Conservation (phyloP, 768 basidiomycete genomes). For the Boletellus sp. region DNA sequence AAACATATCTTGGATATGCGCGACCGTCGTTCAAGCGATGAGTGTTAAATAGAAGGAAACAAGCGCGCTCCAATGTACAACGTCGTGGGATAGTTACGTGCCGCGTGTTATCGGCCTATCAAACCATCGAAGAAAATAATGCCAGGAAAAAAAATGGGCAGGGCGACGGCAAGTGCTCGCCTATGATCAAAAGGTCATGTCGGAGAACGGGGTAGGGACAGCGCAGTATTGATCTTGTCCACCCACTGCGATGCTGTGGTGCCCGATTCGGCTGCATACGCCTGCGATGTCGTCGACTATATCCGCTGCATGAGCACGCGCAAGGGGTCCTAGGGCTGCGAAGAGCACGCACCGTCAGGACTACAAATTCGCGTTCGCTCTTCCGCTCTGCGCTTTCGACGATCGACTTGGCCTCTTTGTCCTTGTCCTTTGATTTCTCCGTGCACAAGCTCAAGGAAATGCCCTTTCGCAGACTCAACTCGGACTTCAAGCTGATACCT, state of each 20-base stretch:
- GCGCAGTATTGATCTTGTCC: constrained; percentile 37
- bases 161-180: no score
- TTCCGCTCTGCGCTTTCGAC: constrained; percentile 49
- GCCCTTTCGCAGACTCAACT: constrained; percentile 40
- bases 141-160: no score
- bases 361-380: constrained; percentile 55
- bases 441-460: constrained; percentile 2
- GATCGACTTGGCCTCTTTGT: constrained; percentile 43
- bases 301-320: neutral
- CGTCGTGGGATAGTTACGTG: no score
- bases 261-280: constrained; percentile 40
- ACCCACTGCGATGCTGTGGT: constrained; percentile 36
- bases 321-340: neutral
- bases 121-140: no score
- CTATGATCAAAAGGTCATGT: neutral
- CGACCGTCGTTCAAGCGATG: no score
- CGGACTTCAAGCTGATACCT: constrained; percentile 46
- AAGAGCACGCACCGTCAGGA: constrained; percentile 49
- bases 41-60: no score
- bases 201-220: constrained; percentile 17
- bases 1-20: no score
- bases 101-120: no score
- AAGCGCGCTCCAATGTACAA: no score
- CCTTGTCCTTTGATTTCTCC: constrained; percentile 34
- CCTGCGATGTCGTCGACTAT: constrained; percentile 46